Base-by-base conservation (phyloP, 805 yeast genomes). In the Alloascoidea africana region DNA sequence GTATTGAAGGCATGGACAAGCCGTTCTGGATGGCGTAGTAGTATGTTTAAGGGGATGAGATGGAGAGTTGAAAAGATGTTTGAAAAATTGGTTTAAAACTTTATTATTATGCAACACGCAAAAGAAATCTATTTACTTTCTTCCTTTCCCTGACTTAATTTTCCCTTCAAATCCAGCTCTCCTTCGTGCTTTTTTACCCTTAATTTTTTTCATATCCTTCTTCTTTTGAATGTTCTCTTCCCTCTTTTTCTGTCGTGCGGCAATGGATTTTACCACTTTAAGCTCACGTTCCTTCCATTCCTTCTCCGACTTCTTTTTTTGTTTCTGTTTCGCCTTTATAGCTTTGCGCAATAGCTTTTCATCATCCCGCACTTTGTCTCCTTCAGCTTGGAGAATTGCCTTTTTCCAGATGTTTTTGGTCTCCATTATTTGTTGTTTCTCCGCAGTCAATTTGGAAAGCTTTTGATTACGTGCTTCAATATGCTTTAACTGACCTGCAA, bases 121-220 rank as follows among this genome's bases (percentile, higher is more conserved):
- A n/a, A n/a, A n/a, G n/a, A n/a, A n/a, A n/a, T n/a, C n/a, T n/a
- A 23, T 23, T 19, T 5, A 39, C 33, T 40, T 46, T 47, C 41
- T 46, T 38, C 49, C 50, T 39, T 51, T 53, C 27, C 60, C 54
- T 34, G 43, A 36, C 27, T 57, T 58, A 39, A 54, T 41, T 19
- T 70, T 62, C 16, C 96, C 96, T 63, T 86, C 96, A 54, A 86
- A 86, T 1, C 96, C 96, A n/a, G 96, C 94, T 55, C 91, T 62
- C 51, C 53, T 59, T 38, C 44, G 44, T 18, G 38, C 37, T 36
- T 40, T 38, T 54, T 80, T 81, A 46, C 81, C 68, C 56, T 77
- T 77, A 49, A 77, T 72, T 39, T 91, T 89, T 61, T 81, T 89
- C 56, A 81, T 80, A 30, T 81, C 96, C 50, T 70, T 78, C 59